phyloP scores from a whole-genome alignment of 495 filamentous ascomycete genomes.

The Aspergillus baeticus region DNA sequence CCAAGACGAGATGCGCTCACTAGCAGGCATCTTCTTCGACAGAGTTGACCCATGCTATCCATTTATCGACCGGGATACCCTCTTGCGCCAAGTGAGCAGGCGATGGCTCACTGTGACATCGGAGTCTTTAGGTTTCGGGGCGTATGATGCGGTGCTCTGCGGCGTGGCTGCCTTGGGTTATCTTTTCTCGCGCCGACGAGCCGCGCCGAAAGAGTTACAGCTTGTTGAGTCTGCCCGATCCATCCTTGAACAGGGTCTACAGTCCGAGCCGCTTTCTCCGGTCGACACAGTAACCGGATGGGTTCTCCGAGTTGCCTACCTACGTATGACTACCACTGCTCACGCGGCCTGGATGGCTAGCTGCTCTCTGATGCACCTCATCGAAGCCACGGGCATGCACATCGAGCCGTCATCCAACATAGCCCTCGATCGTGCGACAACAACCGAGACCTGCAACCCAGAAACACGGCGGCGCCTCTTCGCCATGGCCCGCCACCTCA shows the following conservation, averaged over 20 bases:
- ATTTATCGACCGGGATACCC: constrained; percentile 43
- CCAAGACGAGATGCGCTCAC: constrained; percentile 38
- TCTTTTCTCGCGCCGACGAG: constrained; percentile 42
- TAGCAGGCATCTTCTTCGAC: constrained; percentile 47
- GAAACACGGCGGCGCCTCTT: constrained; percentile 45
- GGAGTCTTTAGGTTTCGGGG: constrained; percentile 19
- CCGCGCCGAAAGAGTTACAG: constrained; percentile 28
- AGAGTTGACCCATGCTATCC: constrained; percentile 50
- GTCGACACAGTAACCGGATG: constrained; percentile 46
- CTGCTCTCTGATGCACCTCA: constrained; percentile 53
- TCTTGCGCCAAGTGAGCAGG: constrained; percentile 30
- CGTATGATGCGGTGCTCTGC: constrained; percentile 47
- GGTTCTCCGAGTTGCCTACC: constrained; percentile 52
- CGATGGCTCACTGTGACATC: constrained; percentile 32
- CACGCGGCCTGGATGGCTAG: constrained; percentile 57
- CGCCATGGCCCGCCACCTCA: constrained; percentile 51
- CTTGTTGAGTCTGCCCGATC: constrained; percentile 41
- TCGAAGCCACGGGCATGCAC: constrained; percentile 53
- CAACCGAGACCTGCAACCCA: constrained; percentile 25
- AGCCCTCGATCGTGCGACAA: constrained; percentile 11
- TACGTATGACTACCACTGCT: constrained; percentile 51
- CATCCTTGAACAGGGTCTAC: constrained; percentile 42
- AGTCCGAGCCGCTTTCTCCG: constrained; percentile 32
- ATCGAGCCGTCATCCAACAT: constrained; percentile 34
- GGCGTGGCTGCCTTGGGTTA: constrained; percentile 49